Base-by-base conservation (phyloP, 2,329 filamentous ascomycete species). In the Aspergillus viridinutans region DNA sequence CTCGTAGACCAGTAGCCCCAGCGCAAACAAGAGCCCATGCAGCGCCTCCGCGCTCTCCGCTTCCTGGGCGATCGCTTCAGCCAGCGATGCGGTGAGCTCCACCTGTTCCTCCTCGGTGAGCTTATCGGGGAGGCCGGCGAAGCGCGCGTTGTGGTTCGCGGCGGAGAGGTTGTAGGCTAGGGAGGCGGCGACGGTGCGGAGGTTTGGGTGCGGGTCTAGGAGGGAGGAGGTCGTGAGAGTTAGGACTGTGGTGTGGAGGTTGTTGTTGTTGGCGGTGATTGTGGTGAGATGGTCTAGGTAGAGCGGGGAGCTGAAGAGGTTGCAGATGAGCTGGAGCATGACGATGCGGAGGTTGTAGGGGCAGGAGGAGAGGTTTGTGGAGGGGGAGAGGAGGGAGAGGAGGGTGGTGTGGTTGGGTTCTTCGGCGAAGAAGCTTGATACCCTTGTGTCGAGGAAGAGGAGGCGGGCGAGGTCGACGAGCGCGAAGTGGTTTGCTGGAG, bases 391-490 rank as follows among this genome's bases (percentile, higher is more conserved):
- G 2, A 96, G 74, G 0, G 82, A 77, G 35, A 81, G 69, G 14
- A 93, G 77, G 0, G 89, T 90, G 53, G 76, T 74, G 56, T 90
- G 86, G 8, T 78, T 78, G 17, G 78, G 71, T 71, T 97, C 90
- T 69, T 94, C 89, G 1, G 90, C 90, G 60, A 92, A 92, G 74
- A 86, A 95, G 20, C 89, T 89, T 59, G 89, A 90, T 17, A 96
- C 80, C 42, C 92, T 85, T 0, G 87, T 80, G 66, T 97, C 93
- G 12, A 87, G 80, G 56, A 96, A 83, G 0, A 89, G 84, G 60
- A 90, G 84, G 23, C 94, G 84, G 52, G 96, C 82, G 1, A 99
- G 82, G 69, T 97, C 94, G n/a, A 96, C 82, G 0, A 92, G 79
- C 1, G 91, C 84, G 69, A 97, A 97, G 47, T 92, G 81, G 1